Percentiles rank a stretch among this genome's conserved stretches.
Evolutionary conservation across 2,329 filamentous ascomycete species (phyloP).

Genomic region (Cryphonectria japonica): DNA sequence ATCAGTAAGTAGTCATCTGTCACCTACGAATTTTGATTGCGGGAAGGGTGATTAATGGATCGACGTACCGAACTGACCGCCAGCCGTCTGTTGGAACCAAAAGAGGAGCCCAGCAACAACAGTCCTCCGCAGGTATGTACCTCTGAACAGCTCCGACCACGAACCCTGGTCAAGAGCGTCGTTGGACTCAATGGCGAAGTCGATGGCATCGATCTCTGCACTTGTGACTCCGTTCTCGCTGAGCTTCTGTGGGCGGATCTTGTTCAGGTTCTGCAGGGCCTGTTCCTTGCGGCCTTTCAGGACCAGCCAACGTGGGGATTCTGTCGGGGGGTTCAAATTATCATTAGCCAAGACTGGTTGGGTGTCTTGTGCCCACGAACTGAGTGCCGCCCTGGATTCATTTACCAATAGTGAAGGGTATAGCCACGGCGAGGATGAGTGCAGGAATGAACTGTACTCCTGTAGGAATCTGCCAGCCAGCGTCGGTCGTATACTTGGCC

Average conservation of each 20-base stretch:
- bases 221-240: constrained; percentile 39
- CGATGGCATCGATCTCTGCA: constrained; percentile 14
- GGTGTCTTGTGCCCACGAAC: not conserved
- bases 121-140: constrained; percentile 17
- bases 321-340: not conserved
- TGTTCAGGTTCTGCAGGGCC: constrained; percentile 13
- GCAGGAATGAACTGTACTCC: constrained; percentile 15
- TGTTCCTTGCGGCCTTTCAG: constrained; percentile 13
- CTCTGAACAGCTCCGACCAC: constrained; percentile 14
- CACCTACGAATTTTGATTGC: not conserved
- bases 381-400: not conserved
- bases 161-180: constrained; percentile 10
- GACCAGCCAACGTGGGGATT: constrained; percentile 22
- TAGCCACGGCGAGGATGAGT: not conserved
- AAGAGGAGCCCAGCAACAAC: constrained; percentile 6
- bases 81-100: constrained; percentile 20
- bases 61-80: constrained; percentile 14
- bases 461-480: constrained; percentile 16
- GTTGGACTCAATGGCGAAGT: constrained; percentile 4
- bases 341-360: not conserved
- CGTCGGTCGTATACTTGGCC: not conserved
- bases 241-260: constrained; percentile 13
- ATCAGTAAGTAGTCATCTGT: not conserved
- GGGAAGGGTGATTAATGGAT: not conserved
- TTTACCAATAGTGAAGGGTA: constrained; percentile 15